Evolutionary conservation across 179 eudicot species (phyloP), one percentile per base, ranked within the genome.

Genomic region (Beta corolliflora): DNA sequence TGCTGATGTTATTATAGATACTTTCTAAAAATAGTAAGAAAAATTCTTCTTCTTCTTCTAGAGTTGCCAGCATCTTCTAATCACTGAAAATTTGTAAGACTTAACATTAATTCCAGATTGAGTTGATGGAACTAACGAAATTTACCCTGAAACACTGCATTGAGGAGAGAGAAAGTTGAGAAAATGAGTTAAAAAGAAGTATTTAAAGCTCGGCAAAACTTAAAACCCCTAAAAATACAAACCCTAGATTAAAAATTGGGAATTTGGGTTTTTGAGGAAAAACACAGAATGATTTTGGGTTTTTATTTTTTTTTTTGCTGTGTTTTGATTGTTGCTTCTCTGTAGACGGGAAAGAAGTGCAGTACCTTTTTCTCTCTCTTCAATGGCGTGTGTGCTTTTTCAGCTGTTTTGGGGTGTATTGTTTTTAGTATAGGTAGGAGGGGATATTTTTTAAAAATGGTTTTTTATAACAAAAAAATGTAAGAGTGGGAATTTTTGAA

Each of bases 101-200:
- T 48, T 48, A 48, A 9, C 53, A 48, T 7, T 48, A 48, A 48
- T 48, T 9, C 5, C 23, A 25, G 65, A 75, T 81, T 81, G 87
- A 80, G 18, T 29, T 84, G 79, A 84, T 81, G 60, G 86, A 59
- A 84, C 79, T 41, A 73, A 75, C 69, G 12, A 41, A 60, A 19
- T 18, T 5, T 58, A 70, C 46, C 59, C 81, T 64, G 75, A 72
- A 77, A 76, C 64, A 64, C 55, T 50, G 84, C 86, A 87, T 84
- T 84, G 78, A 80, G 76, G 77, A 77, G 66, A 68, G 83, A 72
- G 55, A 77, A 76, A 66, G 45, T 25, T 19, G 36, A 31, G 31
- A 86, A 83, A 36, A 61, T 66, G 68, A 45, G 36, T 67, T 8
- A 19, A 69, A 80, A 71, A 77, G 67, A 64, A 77, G 74, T 68